These are phyloP conservation scores for Dalbergia cochinchinensis DNA, from an alignment of 306 rosid genomes.

Conservation along the genomic window DNA sequence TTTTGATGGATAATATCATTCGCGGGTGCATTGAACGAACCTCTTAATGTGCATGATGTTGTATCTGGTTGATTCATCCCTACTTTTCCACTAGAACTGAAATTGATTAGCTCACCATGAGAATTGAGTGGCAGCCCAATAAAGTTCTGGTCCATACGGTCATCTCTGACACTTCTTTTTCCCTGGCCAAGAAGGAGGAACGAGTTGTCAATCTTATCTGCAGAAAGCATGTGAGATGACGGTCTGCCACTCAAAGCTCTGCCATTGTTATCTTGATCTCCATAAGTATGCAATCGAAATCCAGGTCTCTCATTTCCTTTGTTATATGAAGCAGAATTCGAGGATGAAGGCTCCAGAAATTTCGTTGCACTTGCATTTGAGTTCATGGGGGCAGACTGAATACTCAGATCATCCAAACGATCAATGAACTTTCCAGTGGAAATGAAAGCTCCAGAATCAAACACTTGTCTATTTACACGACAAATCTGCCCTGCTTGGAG, in stretches of 20 bases:
- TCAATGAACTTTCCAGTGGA: conserved; percentile 49
- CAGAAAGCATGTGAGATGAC: conserved; percentile 40
- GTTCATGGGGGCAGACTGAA: conserved; percentile 45
- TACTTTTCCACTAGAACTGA: conserved; percentile 56
- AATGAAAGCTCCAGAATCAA: conserved; percentile 49
- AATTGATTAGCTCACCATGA: conserved; percentile 75
- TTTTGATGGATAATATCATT: conserved; percentile 41
- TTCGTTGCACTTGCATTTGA: conserved; percentile 48
- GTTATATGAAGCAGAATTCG: conserved; percentile 50
- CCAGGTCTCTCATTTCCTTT: conserved; percentile 51
- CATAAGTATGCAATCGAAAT: conserved; percentile 47
- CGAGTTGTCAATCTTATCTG: conserved; percentile 47
- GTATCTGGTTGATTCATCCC: conserved; percentile 45
- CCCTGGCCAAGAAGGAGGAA: conserved; percentile 47
- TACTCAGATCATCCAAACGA: conserved; percentile 51
- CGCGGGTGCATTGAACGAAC: conserved; percentile 54
- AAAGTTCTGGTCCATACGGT: conserved; percentile 50
- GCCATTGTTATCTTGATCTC: conserved; percentile 41
- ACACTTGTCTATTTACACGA: conserved; percentile 46
- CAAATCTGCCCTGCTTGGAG: conserved; percentile 47
- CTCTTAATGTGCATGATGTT: conserved; percentile 45
- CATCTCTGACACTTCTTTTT: conserved; percentile 52
- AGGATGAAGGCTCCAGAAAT: conserved; percentile 53
- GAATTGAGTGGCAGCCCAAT: conserved; percentile 84
- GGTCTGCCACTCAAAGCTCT: conserved; percentile 44